A percentile compares a stretch with the other conserved stretches of the same genome.
Evolutionary conservation across 352 stramenopile genomes (phyloP).

Genomic region (Phytophthora cactorum): DNA sequence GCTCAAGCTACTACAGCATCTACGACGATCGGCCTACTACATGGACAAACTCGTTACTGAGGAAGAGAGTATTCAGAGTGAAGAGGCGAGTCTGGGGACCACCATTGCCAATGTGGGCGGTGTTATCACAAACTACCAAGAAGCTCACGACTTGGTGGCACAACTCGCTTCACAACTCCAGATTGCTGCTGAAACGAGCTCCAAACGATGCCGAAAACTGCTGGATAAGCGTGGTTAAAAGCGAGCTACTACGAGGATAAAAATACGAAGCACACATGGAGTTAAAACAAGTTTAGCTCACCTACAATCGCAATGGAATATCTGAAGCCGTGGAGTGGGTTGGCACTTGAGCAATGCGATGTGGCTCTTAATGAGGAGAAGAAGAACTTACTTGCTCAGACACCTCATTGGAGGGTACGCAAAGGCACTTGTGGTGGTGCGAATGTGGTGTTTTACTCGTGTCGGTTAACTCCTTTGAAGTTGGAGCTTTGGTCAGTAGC

Average conservation of each 20-base stretch:
- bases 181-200: slow-evolving; percentile 38
- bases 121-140: slow-evolving; percentile 44
- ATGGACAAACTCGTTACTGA: slow-evolving; percentile 65
- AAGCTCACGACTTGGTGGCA: slow-evolving; percentile 47
- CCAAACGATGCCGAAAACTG: slow-evolving; percentile 35
- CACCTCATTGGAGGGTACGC: slow-evolving; percentile 42
- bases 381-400: slow-evolving; percentile 35
- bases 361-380: slow-evolving; percentile 22
- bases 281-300: slow-evolving; percentile 5
- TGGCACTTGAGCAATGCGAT: slow-evolving; percentile 28
- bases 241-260: slow-evolving; percentile 12
- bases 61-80: slow-evolving; percentile 55
- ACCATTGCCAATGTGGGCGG: slow-evolving; percentile 33
- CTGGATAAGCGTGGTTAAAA: slow-evolving; percentile 28
- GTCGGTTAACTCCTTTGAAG: slow-evolving; percentile 41
- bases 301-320: slow-evolving; percentile 20
- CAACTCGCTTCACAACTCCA: slow-evolving; percentile 50
- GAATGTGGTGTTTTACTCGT: slow-evolving; percentile 42
- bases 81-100: slow-evolving; percentile 45
- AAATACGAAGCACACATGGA: slow-evolving; percentile 24
- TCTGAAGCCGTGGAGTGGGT: slow-evolving; percentile 27
- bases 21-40: slow-evolving; percentile 64
- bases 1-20: slow-evolving; percentile 72
- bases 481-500: slow-evolving; percentile 45
- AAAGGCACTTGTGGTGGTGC: slow-evolving; percentile 33